These are phyloP conservation scores for Coffea canephora DNA, from an alignment of 257 asterid species.

Conservation along the genomic window DNA sequence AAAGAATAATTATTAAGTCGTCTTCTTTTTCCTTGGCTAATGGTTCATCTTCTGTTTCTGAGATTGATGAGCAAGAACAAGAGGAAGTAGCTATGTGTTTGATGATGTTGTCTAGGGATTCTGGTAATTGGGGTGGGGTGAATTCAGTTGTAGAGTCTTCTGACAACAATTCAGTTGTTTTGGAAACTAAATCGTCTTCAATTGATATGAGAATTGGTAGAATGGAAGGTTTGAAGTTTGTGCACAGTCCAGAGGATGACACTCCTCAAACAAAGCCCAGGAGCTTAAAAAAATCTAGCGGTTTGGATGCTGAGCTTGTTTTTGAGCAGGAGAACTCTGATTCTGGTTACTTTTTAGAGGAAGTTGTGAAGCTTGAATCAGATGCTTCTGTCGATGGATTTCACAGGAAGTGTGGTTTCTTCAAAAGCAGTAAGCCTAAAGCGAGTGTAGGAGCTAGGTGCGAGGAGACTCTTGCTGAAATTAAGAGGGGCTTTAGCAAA, in stretches of 20 bases:
- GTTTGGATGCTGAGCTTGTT: conserved; percentile 34
- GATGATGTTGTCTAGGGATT: conserved; percentile 83
- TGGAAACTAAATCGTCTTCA: conserved; percentile 78
- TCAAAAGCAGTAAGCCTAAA: conserved; percentile 27
- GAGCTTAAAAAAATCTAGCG: conserved; percentile 32
- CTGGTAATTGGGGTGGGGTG: conserved; percentile 49
- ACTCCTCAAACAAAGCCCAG: conserved; percentile 24
- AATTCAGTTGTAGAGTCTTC: conserved; percentile 81
- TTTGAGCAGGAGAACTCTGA: conserved; percentile 57
- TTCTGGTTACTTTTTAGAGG: conserved; percentile 89
- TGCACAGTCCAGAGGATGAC: conserved; percentile 25
- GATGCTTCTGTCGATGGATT: conserved; percentile 58
- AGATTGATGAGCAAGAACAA: conserved; percentile 72
- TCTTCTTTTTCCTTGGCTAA: conserved; percentile 40
- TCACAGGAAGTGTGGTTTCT: conserved; percentile 21
- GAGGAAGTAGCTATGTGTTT: conserved; percentile 79
- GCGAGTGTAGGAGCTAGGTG: conserved; percentile 23
- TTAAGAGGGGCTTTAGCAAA: conserved; percentile 28
- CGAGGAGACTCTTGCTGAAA: conserved; percentile 33
- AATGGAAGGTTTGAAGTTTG: conserved; percentile 23
- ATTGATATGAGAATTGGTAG: conserved; percentile 44
- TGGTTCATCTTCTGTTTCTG: conserved; percentile 64
- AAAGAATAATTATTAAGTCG: conserved; percentile 42
- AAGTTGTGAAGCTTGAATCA: conserved; percentile 61
- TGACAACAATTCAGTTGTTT: conserved; percentile 74